Conservation (phyloP, 805 yeast genomes). For the Zygoascus flipseniorum region DNA sequence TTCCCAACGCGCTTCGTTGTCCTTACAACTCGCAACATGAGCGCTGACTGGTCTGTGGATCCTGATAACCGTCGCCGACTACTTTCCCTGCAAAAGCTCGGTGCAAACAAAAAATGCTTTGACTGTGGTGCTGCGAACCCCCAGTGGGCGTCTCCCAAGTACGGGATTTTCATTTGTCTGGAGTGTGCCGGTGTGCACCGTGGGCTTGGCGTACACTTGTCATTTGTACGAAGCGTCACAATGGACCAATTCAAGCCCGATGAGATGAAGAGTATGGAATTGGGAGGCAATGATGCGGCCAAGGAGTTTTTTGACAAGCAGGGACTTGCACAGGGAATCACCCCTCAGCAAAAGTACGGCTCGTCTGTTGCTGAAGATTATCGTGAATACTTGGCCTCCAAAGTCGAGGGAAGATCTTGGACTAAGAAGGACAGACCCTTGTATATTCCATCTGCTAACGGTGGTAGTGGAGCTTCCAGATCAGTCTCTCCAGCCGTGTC, state of each 20-base stretch:
- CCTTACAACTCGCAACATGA: constrained; percentile 4
- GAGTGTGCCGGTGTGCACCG: constrained; percentile 95
- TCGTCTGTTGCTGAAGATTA: constrained; percentile 93
- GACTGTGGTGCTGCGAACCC: constrained; percentile 96
- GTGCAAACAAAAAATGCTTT: constrained; percentile 79
- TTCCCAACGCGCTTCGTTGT: not conserved
- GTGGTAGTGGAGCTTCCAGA: not conserved
- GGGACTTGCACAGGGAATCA: constrained; percentile 57
- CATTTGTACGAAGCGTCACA: constrained; percentile 92
- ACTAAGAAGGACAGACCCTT: constrained; percentile 15
- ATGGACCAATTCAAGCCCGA: constrained; percentile 98
- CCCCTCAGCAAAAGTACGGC: constrained; percentile 71
- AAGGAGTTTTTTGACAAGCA: constrained; percentile 57
- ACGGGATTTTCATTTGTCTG: constrained; percentile 92
- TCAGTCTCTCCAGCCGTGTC: not conserved
- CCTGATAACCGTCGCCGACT: constrained; percentile 75
- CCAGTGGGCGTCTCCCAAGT: constrained; percentile 98
- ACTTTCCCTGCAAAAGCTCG: constrained; percentile 64
- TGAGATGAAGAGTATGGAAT: constrained; percentile 82
- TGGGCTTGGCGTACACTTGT: constrained; percentile 93
- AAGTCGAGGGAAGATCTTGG: constrained; percentile 65
- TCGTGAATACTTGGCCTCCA: constrained; percentile 68
- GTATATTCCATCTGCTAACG: constrained; percentile 1
- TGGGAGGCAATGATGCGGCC: constrained; percentile 84
- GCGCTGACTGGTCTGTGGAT: constrained; percentile 75